phyloP scores from a whole-genome alignment of 345 rosid species.

The Dipteronia sinensis region DNA sequence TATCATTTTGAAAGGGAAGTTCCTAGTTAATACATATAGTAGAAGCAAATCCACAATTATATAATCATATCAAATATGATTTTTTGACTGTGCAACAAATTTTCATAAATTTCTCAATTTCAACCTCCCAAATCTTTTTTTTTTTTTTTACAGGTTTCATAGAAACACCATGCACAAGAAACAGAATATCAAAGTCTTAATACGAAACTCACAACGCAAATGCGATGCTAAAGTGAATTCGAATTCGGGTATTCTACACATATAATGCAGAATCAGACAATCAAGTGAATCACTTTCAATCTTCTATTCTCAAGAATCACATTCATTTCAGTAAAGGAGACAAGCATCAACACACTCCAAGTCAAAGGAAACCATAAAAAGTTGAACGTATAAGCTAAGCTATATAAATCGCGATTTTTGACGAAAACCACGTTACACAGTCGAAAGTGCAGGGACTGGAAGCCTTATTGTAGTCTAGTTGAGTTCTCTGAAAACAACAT shows the following conservation, averaged over 20 bases:
- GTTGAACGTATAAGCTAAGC: neutral
- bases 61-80: no score
- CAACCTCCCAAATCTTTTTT: neutral
- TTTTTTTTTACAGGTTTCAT: neutral
- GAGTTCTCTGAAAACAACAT: no score
- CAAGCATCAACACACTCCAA: constrained; percentile 7
- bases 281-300: neutral
- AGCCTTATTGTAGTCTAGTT: neutral
- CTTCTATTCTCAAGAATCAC: constrained; percentile 13
- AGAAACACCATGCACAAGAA: neutral
- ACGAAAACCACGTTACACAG: neutral
- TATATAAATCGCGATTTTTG: neutral
- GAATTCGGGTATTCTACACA: neutral
- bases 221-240: constrained; percentile 10
- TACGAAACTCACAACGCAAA: neutral
- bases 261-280: neutral
- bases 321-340: constrained; percentile 3
- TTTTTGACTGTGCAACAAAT: neutral
- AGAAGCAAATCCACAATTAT: no score
- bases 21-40: no score
- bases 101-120: neutral
- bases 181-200: neutral
- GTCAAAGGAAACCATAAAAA: neutral
- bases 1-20: no score
- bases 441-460: neutral